Evolutionary conservation across 129 eudicot species (phyloP).

Genomic region (Flaveria bidentis): DNA sequence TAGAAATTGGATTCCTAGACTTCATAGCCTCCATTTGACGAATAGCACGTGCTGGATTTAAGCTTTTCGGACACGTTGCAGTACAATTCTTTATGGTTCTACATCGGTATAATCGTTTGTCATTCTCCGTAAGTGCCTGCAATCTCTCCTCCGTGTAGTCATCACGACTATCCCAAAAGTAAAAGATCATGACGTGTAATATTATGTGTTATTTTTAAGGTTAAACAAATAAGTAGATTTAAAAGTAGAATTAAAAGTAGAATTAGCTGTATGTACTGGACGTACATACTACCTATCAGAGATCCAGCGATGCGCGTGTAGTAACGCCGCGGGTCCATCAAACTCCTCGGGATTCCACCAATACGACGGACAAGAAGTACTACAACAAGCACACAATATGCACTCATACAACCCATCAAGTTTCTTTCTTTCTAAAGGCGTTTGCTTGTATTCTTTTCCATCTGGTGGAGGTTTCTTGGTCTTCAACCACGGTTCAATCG

Average conservation of each 20-base stretch:
- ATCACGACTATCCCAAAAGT: conserved; percentile 53
- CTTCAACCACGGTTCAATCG: conserved; percentile 82
- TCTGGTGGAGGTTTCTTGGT: conserved; percentile 57
- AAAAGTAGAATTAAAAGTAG: too few relatives aligned
- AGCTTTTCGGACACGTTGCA: conserved; percentile 70
- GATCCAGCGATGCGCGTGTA: conserved; percentile 80
- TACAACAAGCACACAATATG: conserved; percentile 88
- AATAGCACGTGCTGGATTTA: conserved; percentile 78
- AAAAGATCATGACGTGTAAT: too few relatives aligned
- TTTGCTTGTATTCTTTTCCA: conserved; percentile 67
- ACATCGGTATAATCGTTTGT: conserved; percentile 61
- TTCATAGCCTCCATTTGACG: conserved; percentile 60
- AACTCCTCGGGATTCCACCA: conserved; percentile 93
- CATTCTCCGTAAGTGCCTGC: conserved; percentile 63
- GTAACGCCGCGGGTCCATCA: conserved; percentile 72
- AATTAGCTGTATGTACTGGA: too few relatives aligned
- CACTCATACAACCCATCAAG: conserved; percentile 87
- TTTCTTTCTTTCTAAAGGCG: conserved; percentile 55
- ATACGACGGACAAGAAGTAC: conserved; percentile 79
- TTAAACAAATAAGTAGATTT: too few relatives aligned
- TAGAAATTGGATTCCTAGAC: conserved; percentile 28
- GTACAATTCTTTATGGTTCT: conserved; percentile 78
- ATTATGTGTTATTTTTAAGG: too few relatives aligned
- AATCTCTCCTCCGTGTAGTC: conserved; percentile 70
- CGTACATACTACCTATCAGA: conserved; percentile 51